A percentile compares a stretch with the other conserved stretches of the same genome.
Conservation (phyloP, 140 eudicot species). For the Bidens hawaiensis region DNA sequence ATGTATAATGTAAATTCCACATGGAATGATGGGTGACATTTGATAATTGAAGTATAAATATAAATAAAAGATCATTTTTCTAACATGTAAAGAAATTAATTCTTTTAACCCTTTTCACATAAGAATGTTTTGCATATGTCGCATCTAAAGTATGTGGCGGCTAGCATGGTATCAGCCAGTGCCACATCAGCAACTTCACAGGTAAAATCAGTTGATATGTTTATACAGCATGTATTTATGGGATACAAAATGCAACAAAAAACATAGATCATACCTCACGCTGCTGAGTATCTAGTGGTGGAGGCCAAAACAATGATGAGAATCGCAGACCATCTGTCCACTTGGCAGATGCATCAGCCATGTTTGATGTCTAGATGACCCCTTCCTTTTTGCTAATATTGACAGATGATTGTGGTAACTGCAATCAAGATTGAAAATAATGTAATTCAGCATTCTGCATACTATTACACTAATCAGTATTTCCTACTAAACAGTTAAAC, state of each 20-base stretch:
- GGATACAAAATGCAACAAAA: conserved; percentile 8
- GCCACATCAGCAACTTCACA: not conserved
- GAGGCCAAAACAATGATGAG: conserved; percentile 93
- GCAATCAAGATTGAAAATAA: conserved; percentile 53
- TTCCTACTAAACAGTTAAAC: conserved; percentile 21
- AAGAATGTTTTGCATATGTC: conserved; percentile 1
- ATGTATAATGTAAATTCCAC: too few relatives aligned
- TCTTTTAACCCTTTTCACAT: not conserved
- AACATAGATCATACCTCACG: conserved; percentile 52
- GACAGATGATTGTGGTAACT: conserved; percentile 10
- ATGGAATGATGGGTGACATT: not conserved
- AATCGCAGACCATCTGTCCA: conserved; percentile 90
- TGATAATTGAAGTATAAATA: not conserved
- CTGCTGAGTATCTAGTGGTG: conserved; percentile 75
- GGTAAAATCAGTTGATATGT: not conserved
- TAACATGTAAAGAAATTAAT: not conserved
- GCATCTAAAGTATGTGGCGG: not conserved
- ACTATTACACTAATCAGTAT: too few relatives aligned
- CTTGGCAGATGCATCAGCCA: conserved; percentile 72
- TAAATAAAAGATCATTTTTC: not conserved
- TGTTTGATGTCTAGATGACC: conserved; percentile 19
- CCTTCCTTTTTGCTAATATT: conserved; percentile 23
- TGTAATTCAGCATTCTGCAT: conserved; percentile 52
- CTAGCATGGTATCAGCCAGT: not conserved
- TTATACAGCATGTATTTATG: not conserved